Evolutionary conservation across 306 rosid species (phyloP), one percentile per base, ranked within the genome.

Genomic region (Begonia fuchsioides): DNA sequence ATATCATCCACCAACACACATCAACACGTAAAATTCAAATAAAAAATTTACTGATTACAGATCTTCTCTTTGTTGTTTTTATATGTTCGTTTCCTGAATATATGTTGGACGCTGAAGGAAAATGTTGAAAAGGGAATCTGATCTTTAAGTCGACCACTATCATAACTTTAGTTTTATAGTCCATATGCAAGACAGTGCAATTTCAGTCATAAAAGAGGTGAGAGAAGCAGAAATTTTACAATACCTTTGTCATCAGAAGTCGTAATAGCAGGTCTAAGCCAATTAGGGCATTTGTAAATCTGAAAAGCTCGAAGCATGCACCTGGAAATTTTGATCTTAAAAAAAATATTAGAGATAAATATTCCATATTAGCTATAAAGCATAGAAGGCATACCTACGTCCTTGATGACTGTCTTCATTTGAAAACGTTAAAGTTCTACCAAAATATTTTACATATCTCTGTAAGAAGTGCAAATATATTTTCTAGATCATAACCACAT

Each of bases 221-320:
- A 35, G 15, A 43, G 40, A 17, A 39, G 39, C 38, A 4, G 55
- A 56, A 44, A 14, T 15, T 18, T 39, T n/a, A 49, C n/a, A n/a
- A 57, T 66, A 88, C 96, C 93, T 15, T 47, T 78, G 64, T 88
- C 94, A 76, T 80, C 66, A 41, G 93, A 88, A 58, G 83, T 58
- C 38, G 93, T 83, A 63, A 88, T 68, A 51, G 90, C 78, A 18
- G 94, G 96, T 51, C 88, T 81, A 53, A 88, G 50, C 94, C 94
- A 88, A 50, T 78, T 73, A 35, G 96, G 96, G 72, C 95, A 88
- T 50, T 74, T 83, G 72, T 74, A 93, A 66, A 88, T 81, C 65
- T 95, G 83, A 66, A 83, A 76, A 50, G 93, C 96, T 69, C 96
- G 72, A 50, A 83, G 82, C 86, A 81, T 83, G 80, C 96, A 88